Conservation (phyloP, 345 rosid species). For the Adansonia digitata region DNA sequence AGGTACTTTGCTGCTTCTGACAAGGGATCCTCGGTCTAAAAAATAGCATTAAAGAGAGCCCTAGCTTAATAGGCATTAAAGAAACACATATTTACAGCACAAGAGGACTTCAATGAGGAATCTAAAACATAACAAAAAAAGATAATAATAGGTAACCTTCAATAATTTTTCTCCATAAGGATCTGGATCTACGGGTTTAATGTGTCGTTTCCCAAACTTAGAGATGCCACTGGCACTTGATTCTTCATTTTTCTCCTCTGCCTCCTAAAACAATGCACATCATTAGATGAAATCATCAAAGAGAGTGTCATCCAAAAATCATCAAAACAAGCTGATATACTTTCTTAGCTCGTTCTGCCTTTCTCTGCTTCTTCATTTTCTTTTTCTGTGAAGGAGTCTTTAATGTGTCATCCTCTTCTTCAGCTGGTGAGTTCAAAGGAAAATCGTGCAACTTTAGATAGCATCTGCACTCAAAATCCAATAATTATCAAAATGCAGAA, state of each 20-base stretch:
- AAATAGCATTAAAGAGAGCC: constrained; percentile 14
- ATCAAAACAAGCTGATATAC: constrained; percentile 30
- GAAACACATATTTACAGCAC: constrained; percentile 6
- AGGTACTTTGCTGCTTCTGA: constrained; percentile 85
- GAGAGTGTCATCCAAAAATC: not conserved
- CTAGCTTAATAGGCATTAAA: not conserved
- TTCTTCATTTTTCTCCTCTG: constrained; percentile 84
- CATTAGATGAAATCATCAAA: constrained; percentile 16
- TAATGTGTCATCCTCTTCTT: constrained; percentile 73
- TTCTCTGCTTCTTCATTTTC: constrained; percentile 87
- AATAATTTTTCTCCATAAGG: constrained; percentile 84
- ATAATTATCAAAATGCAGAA: not conserved
- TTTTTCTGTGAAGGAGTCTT: constrained; percentile 89
- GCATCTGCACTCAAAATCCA: constrained; percentile 56
- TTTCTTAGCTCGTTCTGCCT: constrained; percentile 97
- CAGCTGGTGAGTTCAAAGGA: constrained; percentile 62
- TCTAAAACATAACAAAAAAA: constrained; percentile 3
- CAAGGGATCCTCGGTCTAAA: constrained; percentile 85
- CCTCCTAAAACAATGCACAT: constrained; percentile 54
- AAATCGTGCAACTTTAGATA: constrained; percentile 79
- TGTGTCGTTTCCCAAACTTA: constrained; percentile 80
- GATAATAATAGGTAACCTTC: constrained; percentile 48
- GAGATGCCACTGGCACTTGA: constrained; percentile 58
- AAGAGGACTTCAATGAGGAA: constrained; percentile 1
- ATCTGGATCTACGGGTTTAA: constrained; percentile 91